Conservation (phyloP, 73 alveolate species). For the Paramecium pentaurelia region DNA sequence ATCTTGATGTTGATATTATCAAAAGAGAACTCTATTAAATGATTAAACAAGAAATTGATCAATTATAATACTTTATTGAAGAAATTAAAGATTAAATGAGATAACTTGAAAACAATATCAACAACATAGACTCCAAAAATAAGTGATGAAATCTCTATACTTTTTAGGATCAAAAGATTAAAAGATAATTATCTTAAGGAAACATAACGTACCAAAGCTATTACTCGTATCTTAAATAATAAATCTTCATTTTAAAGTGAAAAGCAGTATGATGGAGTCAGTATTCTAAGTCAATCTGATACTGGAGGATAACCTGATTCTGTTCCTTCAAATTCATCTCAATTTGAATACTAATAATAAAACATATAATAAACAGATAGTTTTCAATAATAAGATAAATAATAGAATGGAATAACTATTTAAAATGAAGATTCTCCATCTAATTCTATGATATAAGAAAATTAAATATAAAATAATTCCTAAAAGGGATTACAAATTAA, state of each 20-base stretch:
- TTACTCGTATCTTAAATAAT: background rate
- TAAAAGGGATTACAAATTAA: background rate
- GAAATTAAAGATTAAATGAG: constrained; percentile 9
- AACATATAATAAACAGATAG: background rate
- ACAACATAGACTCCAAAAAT: background rate
- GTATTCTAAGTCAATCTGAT: background rate
- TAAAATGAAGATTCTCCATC: background rate
- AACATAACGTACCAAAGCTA: background rate
- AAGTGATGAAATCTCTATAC: background rate
- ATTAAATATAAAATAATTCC: background rate
- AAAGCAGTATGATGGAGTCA: background rate
- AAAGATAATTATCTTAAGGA: constrained; percentile 37
- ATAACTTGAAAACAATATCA: background rate
- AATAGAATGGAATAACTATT: background rate
- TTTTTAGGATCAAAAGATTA: background rate
- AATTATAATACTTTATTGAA: background rate
- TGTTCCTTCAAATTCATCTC: background rate
- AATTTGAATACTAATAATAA: background rate
- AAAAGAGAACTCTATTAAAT: background rate
- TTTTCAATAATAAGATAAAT: background rate
- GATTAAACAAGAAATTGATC: background rate
- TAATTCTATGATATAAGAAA: background rate
- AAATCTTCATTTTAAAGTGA: constrained; percentile 23
- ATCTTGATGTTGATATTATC: constrained; percentile 1
- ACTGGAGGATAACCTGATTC: background rate